A percentile compares a stretch with the other conserved stretches of the same genome.
phyloP scores from a whole-genome alignment of 2,329 filamentous ascomycete genomes.

The Colletotrichum lini region DNA sequence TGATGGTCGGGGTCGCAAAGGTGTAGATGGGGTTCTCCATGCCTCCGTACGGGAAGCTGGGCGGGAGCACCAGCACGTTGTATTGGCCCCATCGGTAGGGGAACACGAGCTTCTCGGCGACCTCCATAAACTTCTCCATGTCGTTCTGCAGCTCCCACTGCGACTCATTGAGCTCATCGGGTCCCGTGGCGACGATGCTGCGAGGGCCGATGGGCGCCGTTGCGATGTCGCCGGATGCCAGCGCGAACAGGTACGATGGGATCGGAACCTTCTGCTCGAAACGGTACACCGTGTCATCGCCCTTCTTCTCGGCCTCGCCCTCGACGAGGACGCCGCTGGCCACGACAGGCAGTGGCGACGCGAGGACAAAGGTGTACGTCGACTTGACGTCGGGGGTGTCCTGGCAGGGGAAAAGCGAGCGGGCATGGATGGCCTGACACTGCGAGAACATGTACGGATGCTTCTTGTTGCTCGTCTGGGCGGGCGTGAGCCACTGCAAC shows the following conservation, averaged over 20 bases:
- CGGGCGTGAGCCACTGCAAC: conserved; percentile 93
- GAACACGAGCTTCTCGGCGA: conserved; percentile 85
- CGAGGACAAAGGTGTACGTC: conserved; percentile 91
- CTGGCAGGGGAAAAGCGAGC: conserved; percentile 95
- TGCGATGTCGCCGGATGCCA: conserved; percentile 88
- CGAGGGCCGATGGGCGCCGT: conserved; percentile 89
- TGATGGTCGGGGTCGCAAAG: conserved; percentile 94
- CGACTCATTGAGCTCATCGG: conserved; percentile 85
- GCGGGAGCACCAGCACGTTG: conserved; percentile 91
- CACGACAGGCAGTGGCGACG: conserved; percentile 89
- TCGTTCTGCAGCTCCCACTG: conserved; percentile 94
- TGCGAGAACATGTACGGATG: conserved; percentile 99
- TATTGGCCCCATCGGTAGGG: conserved; percentile 96
- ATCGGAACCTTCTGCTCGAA: conserved; percentile 95
- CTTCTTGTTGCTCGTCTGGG: conserved; percentile 95
- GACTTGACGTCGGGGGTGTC: conserved; percentile 98
- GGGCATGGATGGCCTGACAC: conserved; percentile 95
- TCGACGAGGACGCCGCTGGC: conserved; percentile 82
- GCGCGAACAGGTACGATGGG: conserved; percentile 93
- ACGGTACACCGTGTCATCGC: conserved; percentile 78
- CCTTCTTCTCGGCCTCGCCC: conserved; percentile 63
- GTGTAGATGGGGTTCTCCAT: conserved; percentile 97
- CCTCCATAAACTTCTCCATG: conserved; percentile 92
- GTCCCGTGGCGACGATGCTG: conserved; percentile 87
- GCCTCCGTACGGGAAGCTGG: conserved; percentile 90